phyloP scores from a whole-genome alignment of 139 green algal species.

The Pseudopediastrum boryanum region DNA sequence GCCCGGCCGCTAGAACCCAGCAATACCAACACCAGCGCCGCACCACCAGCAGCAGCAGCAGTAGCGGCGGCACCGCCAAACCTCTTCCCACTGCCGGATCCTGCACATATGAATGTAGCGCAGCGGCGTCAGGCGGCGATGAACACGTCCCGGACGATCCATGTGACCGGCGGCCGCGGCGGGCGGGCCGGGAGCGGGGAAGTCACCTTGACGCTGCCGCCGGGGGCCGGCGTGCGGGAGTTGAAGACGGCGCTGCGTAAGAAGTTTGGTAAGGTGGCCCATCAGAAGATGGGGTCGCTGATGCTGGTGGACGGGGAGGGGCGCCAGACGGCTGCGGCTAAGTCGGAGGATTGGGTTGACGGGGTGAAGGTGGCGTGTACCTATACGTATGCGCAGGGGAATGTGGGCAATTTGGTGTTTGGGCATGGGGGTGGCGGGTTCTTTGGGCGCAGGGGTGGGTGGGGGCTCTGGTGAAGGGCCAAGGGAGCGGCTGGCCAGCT shows the following conservation, averaged over 20 bases:
- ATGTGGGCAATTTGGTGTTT: neutral
- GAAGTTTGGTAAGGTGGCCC: constrained; percentile 4
- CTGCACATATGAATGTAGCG: no score
- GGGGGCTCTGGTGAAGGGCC: neutral
- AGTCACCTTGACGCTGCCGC: neutral
- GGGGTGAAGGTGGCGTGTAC: neutral
- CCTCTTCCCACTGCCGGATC: no score
- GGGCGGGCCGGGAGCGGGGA: neutral
- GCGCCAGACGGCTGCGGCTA: neutral
- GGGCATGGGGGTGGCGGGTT: neutral
- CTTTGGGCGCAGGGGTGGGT: neutral
- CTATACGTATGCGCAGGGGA: neutral
- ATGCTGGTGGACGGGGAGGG: neutral
- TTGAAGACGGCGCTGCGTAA: neutral
- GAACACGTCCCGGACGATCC: no score
- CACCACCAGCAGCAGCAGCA: no score
- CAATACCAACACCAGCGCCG: no score
- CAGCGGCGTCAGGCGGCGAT: no score
- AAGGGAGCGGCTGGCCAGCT: no score
- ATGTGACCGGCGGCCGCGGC: neutral
- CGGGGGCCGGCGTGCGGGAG: neutral
- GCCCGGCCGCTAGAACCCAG: no score
- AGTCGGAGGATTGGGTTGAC: neutral
- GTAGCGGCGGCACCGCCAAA: no score
- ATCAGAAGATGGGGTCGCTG: constrained; percentile 1